Base-by-base conservation (phyloP, 805 yeast species). In the Ogataea angusta region DNA sequence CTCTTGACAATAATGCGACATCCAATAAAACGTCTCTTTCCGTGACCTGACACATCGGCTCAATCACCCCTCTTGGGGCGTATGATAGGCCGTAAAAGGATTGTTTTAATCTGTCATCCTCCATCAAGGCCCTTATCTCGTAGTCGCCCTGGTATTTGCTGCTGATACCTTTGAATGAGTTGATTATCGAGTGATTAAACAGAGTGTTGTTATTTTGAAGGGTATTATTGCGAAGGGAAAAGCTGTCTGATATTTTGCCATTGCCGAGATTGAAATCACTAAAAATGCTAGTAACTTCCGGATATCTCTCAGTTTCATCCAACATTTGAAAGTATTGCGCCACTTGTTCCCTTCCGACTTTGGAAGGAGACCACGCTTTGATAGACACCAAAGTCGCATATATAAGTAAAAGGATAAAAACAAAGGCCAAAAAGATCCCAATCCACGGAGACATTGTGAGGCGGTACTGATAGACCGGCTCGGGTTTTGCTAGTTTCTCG, bases 41-140 rank as follows among this genome's bases (percentile, higher is more conserved):
- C 0, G 64, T 64, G 1, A 63, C 66, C 1, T 78, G 81, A 64
- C 87, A 82, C 13, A 47, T 35, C 0, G 85, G 85, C 34, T 64
- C 58, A 17, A 59, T 67, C 1, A 75, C 76, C 34, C 69, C 64
- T 42, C 60, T 57, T 0, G 88, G 88, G 3, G 84, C 70, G 56
- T 82, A 82, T 15, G 76, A 74, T 13, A 82, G 45, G 0, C 88
- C 87, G 48, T 73, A 67, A 45, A 82, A 76, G 2, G 67, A 63
- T 33, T 66, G 62, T 7, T 50, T 50, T 23, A 69, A 51, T 12
- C 50, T 34, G 12, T 54, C 47, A 16, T 66, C 54, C 9, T 53
- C 54, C 73, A 74, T 64, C n/a, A 73, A 46, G 0, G 51, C 39
- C 16, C 54, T 42, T 0, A 75, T 52, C 38, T 70, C 72, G 2